phyloP scores from a whole-genome alignment of 2,329 filamentous ascomycete species.

The Fusarium cicatricum region DNA sequence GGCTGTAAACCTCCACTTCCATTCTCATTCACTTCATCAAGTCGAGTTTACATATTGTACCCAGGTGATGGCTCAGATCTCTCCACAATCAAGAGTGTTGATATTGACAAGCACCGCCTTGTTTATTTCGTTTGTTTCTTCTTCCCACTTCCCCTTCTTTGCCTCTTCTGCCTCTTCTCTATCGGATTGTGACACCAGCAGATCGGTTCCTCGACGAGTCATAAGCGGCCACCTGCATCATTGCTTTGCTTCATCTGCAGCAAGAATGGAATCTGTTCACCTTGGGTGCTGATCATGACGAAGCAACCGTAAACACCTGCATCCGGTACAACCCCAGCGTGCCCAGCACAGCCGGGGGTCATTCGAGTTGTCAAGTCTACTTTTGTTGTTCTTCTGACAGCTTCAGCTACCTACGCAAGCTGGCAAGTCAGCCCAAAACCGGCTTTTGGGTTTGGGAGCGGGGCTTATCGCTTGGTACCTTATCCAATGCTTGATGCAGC shows the following conservation, averaged over 20 bases:
- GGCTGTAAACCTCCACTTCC: not conserved
- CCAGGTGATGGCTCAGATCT: not conserved
- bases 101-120: not conserved
- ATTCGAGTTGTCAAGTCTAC: not conserved
- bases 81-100: not conserved
- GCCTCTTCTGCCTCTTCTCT: constrained; percentile 6
- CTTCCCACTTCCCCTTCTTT: not conserved
- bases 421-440: constrained; percentile 22
- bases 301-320: constrained; percentile 15
- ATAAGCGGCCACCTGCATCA: constrained; percentile 12
- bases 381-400: constrained; percentile 11
- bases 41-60: not conserved
- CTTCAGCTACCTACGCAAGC: not conserved
- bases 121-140: not conserved
- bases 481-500: constrained; percentile 19
- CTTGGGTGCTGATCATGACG: constrained; percentile 30
- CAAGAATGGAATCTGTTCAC: constrained; percentile 30
- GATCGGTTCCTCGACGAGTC: constrained; percentile 25
- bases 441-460: constrained; percentile 19
- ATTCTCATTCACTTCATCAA: not conserved
- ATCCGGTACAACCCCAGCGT: constrained; percentile 13
- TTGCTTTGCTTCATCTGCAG: constrained; percentile 13
- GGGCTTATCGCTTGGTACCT: constrained; percentile 15
- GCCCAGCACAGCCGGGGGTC: not conserved
- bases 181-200: constrained; percentile 24